Conservation (phyloP, 1,139 yeast species). For the Lipomyces yarrowii region DNA sequence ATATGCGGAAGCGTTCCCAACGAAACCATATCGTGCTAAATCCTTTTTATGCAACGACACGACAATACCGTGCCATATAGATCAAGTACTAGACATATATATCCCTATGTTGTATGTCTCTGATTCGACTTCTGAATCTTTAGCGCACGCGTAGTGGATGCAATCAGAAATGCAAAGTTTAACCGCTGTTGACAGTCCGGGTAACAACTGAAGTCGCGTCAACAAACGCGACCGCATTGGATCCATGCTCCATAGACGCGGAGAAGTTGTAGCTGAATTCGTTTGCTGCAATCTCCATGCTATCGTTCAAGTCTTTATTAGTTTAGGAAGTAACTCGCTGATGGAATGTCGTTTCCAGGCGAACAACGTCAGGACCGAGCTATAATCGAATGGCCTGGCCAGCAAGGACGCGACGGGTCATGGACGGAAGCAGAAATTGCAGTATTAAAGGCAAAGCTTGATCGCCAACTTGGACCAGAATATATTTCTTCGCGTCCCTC, state of each 20-base stretch:
- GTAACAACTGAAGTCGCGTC: not conserved
- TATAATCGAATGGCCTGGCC: not conserved
- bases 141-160: not conserved
- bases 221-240: not conserved
- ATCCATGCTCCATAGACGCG: not conserved
- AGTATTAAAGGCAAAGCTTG: constrained; percentile 36
- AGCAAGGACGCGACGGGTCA: not conserved
- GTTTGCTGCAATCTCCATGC: not conserved
- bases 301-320: not conserved
- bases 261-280: not conserved
- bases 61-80: not conserved
- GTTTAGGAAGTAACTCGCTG: not conserved
- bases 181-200: not conserved
- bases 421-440: constrained; percentile 34
- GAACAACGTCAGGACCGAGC: constrained; percentile 7
- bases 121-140: not conserved
- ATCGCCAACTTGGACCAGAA: constrained; percentile 73
- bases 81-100: not conserved
- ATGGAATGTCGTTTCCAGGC: constrained; percentile 8
- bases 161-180: not conserved
- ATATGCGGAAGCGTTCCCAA: constrained; percentile 21
- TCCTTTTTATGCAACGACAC: not conserved
- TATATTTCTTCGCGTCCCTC: constrained; percentile 81
- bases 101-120: not conserved
- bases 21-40: constrained; percentile 15